Conservation (phyloP, 129 eudicot genomes). For the Helianthus tuberosus region DNA sequence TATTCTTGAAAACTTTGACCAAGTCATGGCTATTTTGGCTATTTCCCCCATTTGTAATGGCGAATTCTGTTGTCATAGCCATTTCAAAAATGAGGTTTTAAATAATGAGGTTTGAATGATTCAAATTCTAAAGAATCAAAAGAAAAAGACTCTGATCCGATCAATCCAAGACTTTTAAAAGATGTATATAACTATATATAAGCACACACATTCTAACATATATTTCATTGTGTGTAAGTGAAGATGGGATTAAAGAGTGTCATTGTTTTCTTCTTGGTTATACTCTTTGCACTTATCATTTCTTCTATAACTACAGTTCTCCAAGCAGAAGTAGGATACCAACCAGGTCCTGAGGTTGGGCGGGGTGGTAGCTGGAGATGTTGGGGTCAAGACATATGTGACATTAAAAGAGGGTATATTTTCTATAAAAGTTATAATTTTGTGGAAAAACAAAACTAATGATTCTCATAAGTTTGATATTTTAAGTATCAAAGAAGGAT, state of each 20-base stretch:
- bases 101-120: background rate
- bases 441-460: background rate
- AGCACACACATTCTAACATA: background rate
- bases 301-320: constrained; percentile 1
- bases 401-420: background rate
- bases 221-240: background rate
- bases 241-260: constrained; percentile 10
- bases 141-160: background rate
- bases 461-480: too few species aligned
- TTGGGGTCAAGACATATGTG: background rate
- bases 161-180: background rate
- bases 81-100: background rate
- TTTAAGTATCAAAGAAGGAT: too few species aligned
- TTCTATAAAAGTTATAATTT: background rate
- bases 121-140: background rate
- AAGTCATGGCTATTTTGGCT: too few species aligned
- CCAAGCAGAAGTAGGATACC: background rate
- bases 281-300: constrained; percentile 9
- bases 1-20: too few species aligned
- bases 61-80: too few species aligned
- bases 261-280: background rate
- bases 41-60: too few species aligned
- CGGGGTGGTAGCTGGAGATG: constrained; percentile 22
- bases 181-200: background rate
- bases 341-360: background rate